Conservation (phyloP, 1,139 yeast genomes). For the Trichomonascaceae sp. region DNA sequence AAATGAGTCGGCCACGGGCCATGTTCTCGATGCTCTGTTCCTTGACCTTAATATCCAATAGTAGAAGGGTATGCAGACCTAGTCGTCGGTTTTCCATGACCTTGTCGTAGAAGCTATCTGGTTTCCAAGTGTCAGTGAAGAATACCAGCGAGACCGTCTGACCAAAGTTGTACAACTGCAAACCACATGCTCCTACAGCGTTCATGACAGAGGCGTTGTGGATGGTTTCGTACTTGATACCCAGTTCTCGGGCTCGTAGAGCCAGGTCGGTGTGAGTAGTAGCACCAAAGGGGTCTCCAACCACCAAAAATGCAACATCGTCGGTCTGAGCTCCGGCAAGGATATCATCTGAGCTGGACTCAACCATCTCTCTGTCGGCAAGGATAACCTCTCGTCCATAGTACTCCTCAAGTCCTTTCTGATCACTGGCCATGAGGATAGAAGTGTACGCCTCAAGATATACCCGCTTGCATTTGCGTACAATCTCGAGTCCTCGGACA, state of each 20-base stretch:
- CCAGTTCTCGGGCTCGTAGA: slow-evolving; percentile 74
- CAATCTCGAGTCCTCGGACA: slow-evolving; percentile 82
- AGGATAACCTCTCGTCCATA: slow-evolving; percentile 76
- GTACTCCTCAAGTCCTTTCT: slow-evolving; percentile 47
- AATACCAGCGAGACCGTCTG: slow-evolving; percentile 93
- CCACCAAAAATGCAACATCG: slow-evolving; percentile 87
- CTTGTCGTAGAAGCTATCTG: slow-evolving; percentile 87
- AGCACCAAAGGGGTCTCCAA: slow-evolving; percentile 97
- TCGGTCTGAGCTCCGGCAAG: slow-evolving; percentile 60
- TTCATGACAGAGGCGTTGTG: slow-evolving; percentile 98
- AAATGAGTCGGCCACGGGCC: slow-evolving; percentile 84
- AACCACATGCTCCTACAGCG: slow-evolving; percentile 96
- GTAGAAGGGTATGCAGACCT: slow-evolving; percentile 80
- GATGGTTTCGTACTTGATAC: slow-evolving; percentile 64
- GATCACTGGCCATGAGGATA: slow-evolving; percentile 83
- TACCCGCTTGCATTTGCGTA: slow-evolving; percentile 71
- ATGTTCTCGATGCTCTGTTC: slow-evolving; percentile 91
- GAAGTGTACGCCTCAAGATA: slow-evolving; percentile 93
- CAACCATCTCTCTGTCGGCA: slow-evolving; percentile 93
- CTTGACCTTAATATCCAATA: slow-evolving; percentile 88
- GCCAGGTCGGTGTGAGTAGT: slow-evolving; percentile 94
- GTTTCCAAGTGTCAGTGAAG: slow-evolving; percentile 92
- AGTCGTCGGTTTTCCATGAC: slow-evolving; percentile 77
- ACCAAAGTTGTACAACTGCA: slow-evolving; percentile 89
- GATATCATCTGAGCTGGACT: slow-evolving; percentile 73